phyloP scores from a whole-genome alignment of 2,329 filamentous ascomycete species.

The Penicillium sp. region DNA sequence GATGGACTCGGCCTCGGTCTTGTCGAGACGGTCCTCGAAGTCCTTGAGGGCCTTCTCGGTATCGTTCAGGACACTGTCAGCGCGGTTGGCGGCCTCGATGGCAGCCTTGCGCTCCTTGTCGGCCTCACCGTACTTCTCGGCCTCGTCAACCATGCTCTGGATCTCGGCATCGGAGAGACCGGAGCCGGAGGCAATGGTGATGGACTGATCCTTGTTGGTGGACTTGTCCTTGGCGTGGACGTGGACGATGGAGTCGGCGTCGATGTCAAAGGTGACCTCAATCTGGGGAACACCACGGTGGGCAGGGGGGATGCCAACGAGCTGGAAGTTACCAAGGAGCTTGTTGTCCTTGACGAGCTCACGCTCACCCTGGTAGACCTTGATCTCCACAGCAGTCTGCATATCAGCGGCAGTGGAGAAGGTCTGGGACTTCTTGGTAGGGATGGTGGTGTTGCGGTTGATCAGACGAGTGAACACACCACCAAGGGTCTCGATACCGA shows the following conservation, averaged over 20 bases:
- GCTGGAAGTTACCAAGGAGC: slow-evolving; percentile 97
- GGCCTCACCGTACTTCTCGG: slow-evolving; percentile 88
- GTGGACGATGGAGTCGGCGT: slow-evolving; percentile 95
- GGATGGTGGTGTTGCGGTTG: slow-evolving; percentile 98
- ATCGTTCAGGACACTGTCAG: slow-evolving; percentile 92
- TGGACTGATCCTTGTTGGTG: slow-evolving; percentile 98
- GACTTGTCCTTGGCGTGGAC: slow-evolving; percentile 99
- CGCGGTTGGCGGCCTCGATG: slow-evolving; percentile 95
- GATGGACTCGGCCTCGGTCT: slow-evolving; percentile 87
- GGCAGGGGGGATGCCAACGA: slow-evolving; percentile 91
- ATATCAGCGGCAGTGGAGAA: slow-evolving; percentile 97
- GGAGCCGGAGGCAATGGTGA: slow-evolving; percentile 96
- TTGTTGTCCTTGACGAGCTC: slow-evolving; percentile 99
- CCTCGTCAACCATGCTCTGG: slow-evolving; percentile 94
- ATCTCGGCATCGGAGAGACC: slow-evolving; percentile 94
- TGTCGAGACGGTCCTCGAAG: slow-evolving; percentile 92
- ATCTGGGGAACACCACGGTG: slow-evolving; percentile 95
- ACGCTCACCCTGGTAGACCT: slow-evolving; percentile 99
- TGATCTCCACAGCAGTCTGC: slow-evolving; percentile 98
- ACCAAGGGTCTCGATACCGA: slow-evolving; percentile 96
- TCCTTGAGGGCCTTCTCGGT: slow-evolving; percentile 98
- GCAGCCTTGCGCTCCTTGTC: slow-evolving; percentile 96
- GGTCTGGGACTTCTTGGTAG: slow-evolving; percentile 97
- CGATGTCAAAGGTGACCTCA: slow-evolving; percentile 98
- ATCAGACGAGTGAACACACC: slow-evolving; percentile 97